Evolutionary conservation across 345 rosid genomes (phyloP).

Genomic region (Geranium rotundifolium): DNA sequence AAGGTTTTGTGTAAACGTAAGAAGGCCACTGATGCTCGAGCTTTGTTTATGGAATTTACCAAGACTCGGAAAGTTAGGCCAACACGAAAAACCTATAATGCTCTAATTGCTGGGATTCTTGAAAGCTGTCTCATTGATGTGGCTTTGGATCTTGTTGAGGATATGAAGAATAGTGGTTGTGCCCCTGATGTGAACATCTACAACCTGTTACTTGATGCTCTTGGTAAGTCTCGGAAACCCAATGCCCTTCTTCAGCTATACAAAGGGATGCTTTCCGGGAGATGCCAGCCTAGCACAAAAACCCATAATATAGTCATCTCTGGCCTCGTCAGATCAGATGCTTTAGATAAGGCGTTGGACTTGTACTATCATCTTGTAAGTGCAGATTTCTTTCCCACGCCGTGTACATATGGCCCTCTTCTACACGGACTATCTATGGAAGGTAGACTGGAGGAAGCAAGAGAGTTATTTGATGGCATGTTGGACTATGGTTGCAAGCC

Average conservation of each 20-base stretch:
- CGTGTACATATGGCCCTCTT: slow-evolving; percentile 80
- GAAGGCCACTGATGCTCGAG: slow-evolving; percentile 37
- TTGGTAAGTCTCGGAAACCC: slow-evolving; percentile 52
- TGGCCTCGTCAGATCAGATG: slow-evolving; percentile 45
- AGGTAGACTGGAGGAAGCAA: slow-evolving; percentile 56
- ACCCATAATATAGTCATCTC: slow-evolving; percentile 80
- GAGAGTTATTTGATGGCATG: slow-evolving; percentile 71
- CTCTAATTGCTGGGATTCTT: slow-evolving; percentile 54
- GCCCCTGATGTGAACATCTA: slow-evolving; percentile 53
- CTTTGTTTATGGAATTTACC: slow-evolving; percentile 44
- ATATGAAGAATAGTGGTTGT: slow-evolving; percentile 54
- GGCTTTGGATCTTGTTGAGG: slow-evolving; percentile 40
- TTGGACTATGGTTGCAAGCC: slow-evolving; percentile 62
- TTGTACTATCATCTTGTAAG: slow-evolving; percentile 63
- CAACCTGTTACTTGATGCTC: slow-evolving; percentile 58
- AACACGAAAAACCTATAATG: slow-evolving; percentile 37
- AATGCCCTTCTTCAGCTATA: slow-evolving; percentile 44
- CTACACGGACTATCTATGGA: slow-evolving; percentile 66
- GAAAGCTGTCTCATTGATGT: slow-evolving; percentile 29
- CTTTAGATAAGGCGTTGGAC: slow-evolving; percentile 56
- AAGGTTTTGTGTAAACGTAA: slow-evolving; percentile 50
- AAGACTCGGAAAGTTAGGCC: slow-evolving; percentile 45
- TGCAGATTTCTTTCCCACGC: slow-evolving; percentile 60
- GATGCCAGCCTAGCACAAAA: slow-evolving; percentile 49
- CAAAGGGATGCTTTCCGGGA: slow-evolving; percentile 45